Percentiles rank a stretch among this genome's conserved stretches.
Evolutionary conservation across 2,329 filamentous ascomycete species (phyloP).

Genomic region (Ceratocystis alfenasii): DNA sequence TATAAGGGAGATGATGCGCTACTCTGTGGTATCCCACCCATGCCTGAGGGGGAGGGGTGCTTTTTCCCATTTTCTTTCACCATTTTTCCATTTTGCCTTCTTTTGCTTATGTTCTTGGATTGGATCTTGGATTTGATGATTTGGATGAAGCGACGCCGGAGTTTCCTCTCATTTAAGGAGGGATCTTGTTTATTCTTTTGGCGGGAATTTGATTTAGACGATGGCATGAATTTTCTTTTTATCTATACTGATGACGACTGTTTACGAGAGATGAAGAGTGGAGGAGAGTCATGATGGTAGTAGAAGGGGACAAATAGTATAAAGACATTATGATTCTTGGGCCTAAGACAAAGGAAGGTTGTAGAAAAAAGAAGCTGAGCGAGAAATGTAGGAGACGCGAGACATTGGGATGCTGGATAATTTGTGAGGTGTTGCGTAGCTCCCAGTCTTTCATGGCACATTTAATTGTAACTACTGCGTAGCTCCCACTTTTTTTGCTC

Average conservation of each 20-base stretch:
- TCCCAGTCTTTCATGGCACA: background rate
- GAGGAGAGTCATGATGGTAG: too few species aligned
- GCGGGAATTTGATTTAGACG: background rate
- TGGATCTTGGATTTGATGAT: background rate
- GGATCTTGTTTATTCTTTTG: background rate
- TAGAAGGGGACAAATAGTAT: too few species aligned
- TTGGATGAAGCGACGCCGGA: background rate
- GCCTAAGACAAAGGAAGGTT: background rate
- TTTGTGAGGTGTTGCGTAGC: background rate
- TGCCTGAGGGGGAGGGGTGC: too few species aligned
- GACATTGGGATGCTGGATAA: background rate
- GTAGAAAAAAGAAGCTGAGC: background rate
- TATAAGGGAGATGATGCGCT: too few species aligned
- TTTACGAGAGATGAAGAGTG: too few species aligned
- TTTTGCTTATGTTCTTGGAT: background rate
- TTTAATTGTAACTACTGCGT: too few species aligned
- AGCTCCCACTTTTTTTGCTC: too few species aligned
- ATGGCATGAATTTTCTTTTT: too few species aligned
- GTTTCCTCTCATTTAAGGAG: background rate
- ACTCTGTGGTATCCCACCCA: too few species aligned
- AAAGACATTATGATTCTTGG: conserved; percentile 1
- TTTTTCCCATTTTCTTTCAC: too few species aligned
- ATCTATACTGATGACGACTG: too few species aligned
- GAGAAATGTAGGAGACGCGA: background rate
- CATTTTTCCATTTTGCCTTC: background rate